Evolutionary conservation across 2,329 filamentous ascomycete genomes (phyloP).

Genomic region (Colletotrichum orchidophilum): DNA sequence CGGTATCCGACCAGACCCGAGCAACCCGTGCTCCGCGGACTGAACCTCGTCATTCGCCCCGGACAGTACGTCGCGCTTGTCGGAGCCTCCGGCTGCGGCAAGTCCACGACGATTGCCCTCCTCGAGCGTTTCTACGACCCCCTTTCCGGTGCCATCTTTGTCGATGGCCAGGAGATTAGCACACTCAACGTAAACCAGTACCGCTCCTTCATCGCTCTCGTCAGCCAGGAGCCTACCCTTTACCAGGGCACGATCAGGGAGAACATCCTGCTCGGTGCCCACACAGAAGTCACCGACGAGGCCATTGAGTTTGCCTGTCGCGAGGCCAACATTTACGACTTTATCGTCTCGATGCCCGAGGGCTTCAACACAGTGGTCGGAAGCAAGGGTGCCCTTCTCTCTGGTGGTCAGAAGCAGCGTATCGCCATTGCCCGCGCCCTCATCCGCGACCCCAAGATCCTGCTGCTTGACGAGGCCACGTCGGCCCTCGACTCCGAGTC

Average conservation of each 20-base stretch:
- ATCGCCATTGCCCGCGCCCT: conserved; percentile 92
- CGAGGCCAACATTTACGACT: conserved; percentile 93
- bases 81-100: conserved; percentile 93
- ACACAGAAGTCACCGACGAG: conserved; percentile 74
- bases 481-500: conserved; percentile 79
- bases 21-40: conserved; percentile 88
- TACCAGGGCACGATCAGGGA: conserved; percentile 93
- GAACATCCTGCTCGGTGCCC: conserved; percentile 84
- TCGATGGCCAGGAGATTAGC: conserved; percentile 86
- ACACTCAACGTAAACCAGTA: conserved; percentile 87
- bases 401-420: conserved; percentile 93
- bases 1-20: conserved; percentile 91
- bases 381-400: conserved; percentile 84
- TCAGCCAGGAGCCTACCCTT: conserved; percentile 92
- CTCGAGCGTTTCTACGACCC: conserved; percentile 96
- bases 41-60: conserved; percentile 78
- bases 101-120: conserved; percentile 91
- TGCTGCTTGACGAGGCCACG: conserved; percentile 86
- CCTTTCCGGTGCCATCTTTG: conserved; percentile 78
- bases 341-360: conserved; percentile 85
- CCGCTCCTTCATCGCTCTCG: conserved; percentile 83
- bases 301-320: conserved; percentile 81
- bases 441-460: conserved; percentile 87
- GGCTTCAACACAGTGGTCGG: conserved; percentile 89
- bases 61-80: conserved; percentile 90